phyloP scores from a whole-genome alignment of 306 rosid genomes.

The Medicago arabica region DNA sequence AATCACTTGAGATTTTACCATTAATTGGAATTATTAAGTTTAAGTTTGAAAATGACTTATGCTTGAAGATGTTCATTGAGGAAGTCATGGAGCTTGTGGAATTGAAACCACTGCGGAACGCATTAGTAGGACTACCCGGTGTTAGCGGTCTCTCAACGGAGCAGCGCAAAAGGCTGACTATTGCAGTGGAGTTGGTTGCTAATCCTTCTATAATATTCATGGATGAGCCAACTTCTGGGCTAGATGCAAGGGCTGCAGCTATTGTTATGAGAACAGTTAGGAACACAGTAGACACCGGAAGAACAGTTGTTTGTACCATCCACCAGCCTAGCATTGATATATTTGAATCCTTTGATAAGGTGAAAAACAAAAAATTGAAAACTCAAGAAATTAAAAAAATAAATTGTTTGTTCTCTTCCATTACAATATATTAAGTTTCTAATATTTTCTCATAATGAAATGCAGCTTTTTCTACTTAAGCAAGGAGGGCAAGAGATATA shows the following conservation, averaged over 20 bases:
- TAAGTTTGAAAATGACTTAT: slow-evolving; percentile 1
- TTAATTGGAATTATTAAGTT: background rate
- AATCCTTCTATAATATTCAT: slow-evolving; percentile 73
- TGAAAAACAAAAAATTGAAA: slow-evolving; percentile 1
- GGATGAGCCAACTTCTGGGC: slow-evolving; percentile 80
- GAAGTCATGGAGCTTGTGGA: slow-evolving; percentile 75
- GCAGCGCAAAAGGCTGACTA: slow-evolving; percentile 69
- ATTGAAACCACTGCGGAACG: slow-evolving; percentile 54
- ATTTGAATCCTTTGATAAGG: slow-evolving; percentile 75
- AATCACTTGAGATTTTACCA: background rate
- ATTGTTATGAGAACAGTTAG: slow-evolving; percentile 70
- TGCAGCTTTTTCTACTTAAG: slow-evolving; percentile 57
- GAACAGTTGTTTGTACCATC: slow-evolving; percentile 75
- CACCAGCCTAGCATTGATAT: slow-evolving; percentile 77
- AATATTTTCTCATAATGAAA: slow-evolving; percentile 23
- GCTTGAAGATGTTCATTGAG: slow-evolving; percentile 62
- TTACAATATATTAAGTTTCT: background rate
- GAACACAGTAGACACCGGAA: slow-evolving; percentile 71
- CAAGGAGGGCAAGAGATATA: slow-evolving; percentile 59
- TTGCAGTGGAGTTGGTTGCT: slow-evolving; percentile 70
- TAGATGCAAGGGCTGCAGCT: slow-evolving; percentile 76
- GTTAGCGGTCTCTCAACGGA: slow-evolving; percentile 66
- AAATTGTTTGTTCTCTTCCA: slow-evolving; percentile 12
- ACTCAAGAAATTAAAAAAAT: background rate
- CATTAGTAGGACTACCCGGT: slow-evolving; percentile 67